These are phyloP conservation scores for Plectosphaerella plurivora DNA, from an alignment of 2,329 filamentous ascomycete genomes.

Conservation along the genomic window DNA sequence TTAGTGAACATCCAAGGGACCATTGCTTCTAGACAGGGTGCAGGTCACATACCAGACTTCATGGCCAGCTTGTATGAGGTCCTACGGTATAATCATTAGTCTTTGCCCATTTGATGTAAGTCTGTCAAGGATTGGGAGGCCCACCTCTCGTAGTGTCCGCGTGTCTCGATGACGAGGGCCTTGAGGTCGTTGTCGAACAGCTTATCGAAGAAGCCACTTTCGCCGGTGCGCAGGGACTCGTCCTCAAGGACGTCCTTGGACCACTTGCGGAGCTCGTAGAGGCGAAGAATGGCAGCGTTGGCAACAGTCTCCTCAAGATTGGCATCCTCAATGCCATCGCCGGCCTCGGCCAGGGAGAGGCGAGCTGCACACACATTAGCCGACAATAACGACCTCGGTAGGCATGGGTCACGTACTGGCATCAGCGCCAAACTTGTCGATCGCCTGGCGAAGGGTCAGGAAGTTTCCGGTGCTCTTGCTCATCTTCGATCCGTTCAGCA, in stretches of 20 bases:
- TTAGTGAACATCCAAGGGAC: conserved; percentile 1
- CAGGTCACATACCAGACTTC: conserved; percentile 71
- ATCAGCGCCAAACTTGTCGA: conserved; percentile 91
- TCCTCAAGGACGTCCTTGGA: conserved; percentile 79
- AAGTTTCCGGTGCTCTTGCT: conserved; percentile 97
- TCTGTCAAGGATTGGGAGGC: neutral
- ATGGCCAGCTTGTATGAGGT: conserved; percentile 63
- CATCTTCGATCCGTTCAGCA: conserved; percentile 98
- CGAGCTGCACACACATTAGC: conserved; percentile 44
- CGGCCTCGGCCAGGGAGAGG: conserved; percentile 89
- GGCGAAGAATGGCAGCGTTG: conserved; percentile 82
- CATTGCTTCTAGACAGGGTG: neutral
- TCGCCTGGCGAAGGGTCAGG: conserved; percentile 80
- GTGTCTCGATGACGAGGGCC: conserved; percentile 69
- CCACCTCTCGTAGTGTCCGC: neutral
- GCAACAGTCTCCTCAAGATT: conserved; percentile 97
- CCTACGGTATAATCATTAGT: neutral
- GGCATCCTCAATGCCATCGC: conserved; percentile 89
- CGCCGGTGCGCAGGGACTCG: conserved; percentile 68
- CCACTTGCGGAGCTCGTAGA: conserved; percentile 64
- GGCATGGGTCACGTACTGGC: conserved; percentile 36
- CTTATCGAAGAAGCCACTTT: conserved; percentile 77
- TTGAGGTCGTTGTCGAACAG: conserved; percentile 95
- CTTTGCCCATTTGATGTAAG: neutral
- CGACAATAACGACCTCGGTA: neutral